Evolutionary conservation across 495 filamentous ascomycete species (phyloP).

Genomic region (Xylaria bambusicola): DNA sequence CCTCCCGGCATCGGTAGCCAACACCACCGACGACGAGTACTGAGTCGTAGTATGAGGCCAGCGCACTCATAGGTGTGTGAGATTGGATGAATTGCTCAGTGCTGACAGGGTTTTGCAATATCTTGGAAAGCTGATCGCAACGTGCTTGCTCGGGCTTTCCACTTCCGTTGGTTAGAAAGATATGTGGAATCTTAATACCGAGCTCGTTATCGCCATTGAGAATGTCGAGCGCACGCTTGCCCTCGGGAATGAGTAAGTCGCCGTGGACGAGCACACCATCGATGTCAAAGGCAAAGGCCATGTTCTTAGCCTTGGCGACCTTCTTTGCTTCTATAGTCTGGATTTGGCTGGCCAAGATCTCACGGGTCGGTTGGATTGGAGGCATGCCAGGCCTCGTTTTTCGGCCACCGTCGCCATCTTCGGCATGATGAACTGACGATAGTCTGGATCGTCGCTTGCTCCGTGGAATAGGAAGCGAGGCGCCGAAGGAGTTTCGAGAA

Average conservation of each 20-base stretch:
- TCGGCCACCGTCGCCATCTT: conserved; percentile 39
- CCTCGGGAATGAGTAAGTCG: conserved; percentile 64
- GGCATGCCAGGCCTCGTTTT: conserved; percentile 49
- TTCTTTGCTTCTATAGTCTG: conserved; percentile 73
- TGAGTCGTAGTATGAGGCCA: conserved; percentile 65
- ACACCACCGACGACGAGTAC: conserved; percentile 68
- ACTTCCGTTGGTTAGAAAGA: conserved; percentile 69
- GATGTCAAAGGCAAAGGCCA: conserved; percentile 69
- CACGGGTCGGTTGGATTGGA: conserved; percentile 57
- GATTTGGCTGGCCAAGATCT: conserved; percentile 70
- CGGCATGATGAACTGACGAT: conserved; percentile 49
- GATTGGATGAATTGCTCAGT: conserved; percentile 70
- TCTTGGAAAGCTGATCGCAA: conserved; percentile 58
- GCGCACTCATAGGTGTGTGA: conserved; percentile 68
- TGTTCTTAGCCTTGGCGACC: conserved; percentile 64
- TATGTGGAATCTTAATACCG: conserved; percentile 70
- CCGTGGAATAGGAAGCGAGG: conserved; percentile 73
- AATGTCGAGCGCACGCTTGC: conserved; percentile 59
- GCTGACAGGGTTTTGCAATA: conserved; percentile 57
- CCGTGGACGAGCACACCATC: conserved; percentile 68
- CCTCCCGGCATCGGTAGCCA: conserved; percentile 65
- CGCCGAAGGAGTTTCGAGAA: conserved; percentile 79
- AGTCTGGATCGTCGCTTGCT: conserved; percentile 70
- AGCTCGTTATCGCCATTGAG: conserved; percentile 69
- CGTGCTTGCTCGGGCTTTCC: conserved; percentile 63